Conservation (phyloP, 176 grass and related monocot species). For the Elaeis guineensis region DNA sequence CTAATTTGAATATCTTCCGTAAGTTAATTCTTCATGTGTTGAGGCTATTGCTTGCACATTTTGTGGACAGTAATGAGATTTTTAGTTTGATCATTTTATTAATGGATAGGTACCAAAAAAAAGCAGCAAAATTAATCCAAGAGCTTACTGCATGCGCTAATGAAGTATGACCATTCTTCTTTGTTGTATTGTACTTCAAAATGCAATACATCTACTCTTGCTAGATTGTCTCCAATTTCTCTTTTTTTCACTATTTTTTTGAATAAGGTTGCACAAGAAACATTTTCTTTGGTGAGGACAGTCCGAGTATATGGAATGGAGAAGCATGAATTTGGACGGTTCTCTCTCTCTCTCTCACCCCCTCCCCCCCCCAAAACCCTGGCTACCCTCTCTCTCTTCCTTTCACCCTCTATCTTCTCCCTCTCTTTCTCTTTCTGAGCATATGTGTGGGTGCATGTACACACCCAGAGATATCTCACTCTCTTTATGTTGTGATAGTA, state of each 20-base stretch:
- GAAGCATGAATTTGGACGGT: constrained; percentile 81
- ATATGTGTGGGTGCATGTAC: too few relatives aligned
- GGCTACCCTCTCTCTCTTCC: not conserved
- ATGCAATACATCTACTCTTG: constrained; percentile 4
- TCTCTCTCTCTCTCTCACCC: constrained; percentile 7
- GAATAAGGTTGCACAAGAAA: constrained; percentile 93
- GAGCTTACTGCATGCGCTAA: constrained; percentile 91
- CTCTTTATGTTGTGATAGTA: not conserved
- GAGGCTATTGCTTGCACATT: not conserved
- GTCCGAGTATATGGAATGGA: constrained; percentile 90
- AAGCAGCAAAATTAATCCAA: constrained; percentile 79
- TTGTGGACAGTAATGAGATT: constrained; percentile 9
- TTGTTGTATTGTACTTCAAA: constrained; percentile 1
- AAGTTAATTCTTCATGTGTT: too few relatives aligned
- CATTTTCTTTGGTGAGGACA: constrained; percentile 67
- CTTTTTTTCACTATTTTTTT: constrained; percentile 17
- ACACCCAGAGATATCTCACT: too few relatives aligned
- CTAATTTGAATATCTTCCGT: too few relatives aligned
- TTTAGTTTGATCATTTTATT: constrained; percentile 16
- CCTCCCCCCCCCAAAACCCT: not conserved
- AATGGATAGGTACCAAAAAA: constrained; percentile 77
- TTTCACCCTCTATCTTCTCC: not conserved
- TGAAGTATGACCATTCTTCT: constrained; percentile 55
- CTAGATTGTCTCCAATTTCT: not conserved
- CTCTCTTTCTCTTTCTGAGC: not conserved